A percentile compares a stretch with the other conserved stretches of the same genome.
These are phyloP conservation scores for Aulographum hederae DNA, from an alignment of 2,329 filamentous ascomycete genomes.

Conservation along the genomic window DNA sequence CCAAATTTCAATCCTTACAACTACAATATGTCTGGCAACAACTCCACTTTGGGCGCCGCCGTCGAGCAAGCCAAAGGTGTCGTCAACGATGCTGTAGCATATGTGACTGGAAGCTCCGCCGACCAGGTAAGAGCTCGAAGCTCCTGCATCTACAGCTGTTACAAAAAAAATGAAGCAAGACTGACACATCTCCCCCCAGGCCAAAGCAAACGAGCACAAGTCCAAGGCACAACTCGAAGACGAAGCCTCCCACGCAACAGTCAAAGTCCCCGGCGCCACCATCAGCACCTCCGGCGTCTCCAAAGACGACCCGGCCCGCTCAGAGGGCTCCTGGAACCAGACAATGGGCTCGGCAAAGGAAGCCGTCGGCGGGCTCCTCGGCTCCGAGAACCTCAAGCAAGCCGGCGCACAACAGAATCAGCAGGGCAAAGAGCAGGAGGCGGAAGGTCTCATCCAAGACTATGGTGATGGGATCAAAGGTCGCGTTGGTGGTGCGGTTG, in stretches of 20 bases:
- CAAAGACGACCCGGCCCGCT: constrained; percentile 55
- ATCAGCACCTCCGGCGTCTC: constrained; percentile 51
- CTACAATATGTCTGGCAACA: constrained; percentile 34
- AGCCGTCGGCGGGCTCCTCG: constrained; percentile 54
- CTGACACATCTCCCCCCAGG: constrained; percentile 17
- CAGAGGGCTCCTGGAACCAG: constrained; percentile 66
- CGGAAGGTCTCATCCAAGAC: constrained; percentile 64
- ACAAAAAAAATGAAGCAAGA: background rate
- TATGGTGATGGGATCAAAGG: constrained; percentile 41
- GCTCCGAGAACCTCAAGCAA: constrained; percentile 57
- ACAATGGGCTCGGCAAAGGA: constrained; percentile 53
- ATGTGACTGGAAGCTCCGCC: constrained; percentile 50
- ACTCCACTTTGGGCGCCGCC: constrained; percentile 58
- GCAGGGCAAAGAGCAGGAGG: constrained; percentile 65
- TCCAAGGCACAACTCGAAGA: constrained; percentile 47
- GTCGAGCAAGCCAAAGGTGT: constrained; percentile 49
- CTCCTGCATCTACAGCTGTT: background rate
- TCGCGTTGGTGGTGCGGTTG: constrained; percentile 48
- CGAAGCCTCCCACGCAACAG: constrained; percentile 55
- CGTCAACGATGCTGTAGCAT: constrained; percentile 54
- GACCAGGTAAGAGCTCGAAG: constrained; percentile 42
- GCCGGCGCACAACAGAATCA: constrained; percentile 62
- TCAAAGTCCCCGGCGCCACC: constrained; percentile 55
- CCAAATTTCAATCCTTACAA: background rate
- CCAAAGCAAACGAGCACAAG: constrained; percentile 46